A percentile compares a stretch with the other conserved stretches of the same genome.
Conservation (phyloP, 2,329 filamentous ascomycete genomes). For the Cladosporium sp. region DNA sequence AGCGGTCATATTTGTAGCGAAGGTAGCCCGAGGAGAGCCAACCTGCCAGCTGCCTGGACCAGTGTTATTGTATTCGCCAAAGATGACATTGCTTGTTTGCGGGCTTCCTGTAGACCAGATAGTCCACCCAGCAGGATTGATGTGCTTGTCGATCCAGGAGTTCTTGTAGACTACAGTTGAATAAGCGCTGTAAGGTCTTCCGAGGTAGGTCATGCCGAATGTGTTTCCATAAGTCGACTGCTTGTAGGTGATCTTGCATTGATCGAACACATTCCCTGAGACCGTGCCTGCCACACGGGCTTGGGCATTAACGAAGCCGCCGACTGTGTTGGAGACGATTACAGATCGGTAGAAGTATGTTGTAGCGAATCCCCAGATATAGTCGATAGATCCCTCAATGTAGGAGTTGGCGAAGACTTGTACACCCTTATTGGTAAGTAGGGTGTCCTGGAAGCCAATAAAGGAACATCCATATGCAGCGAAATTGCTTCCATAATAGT, state of each 20-base stretch:
- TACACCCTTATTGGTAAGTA: slow-evolving; percentile 28
- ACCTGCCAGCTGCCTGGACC: slow-evolving; percentile 52
- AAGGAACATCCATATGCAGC: slow-evolving; percentile 32
- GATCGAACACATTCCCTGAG: slow-evolving; percentile 35
- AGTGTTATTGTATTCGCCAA: slow-evolving; percentile 56
- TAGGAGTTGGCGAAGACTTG: slow-evolving; percentile 29
- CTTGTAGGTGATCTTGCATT: slow-evolving; percentile 53
- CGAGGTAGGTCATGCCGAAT: slow-evolving; percentile 42
- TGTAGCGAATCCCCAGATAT: slow-evolving; percentile 41
- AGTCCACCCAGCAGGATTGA: slow-evolving; percentile 56
- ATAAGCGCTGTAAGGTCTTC: slow-evolving; percentile 49
- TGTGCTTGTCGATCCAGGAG: slow-evolving; percentile 48
- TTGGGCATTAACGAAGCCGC: slow-evolving; percentile 36
- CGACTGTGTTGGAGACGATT: slow-evolving; percentile 32
- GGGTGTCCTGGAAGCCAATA: slow-evolving; percentile 29
- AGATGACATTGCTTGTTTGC: slow-evolving; percentile 50
- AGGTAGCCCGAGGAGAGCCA: slow-evolving; percentile 45
- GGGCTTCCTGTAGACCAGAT: slow-evolving; percentile 48
- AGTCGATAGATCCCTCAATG: slow-evolving; percentile 36
- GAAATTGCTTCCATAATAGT: slow-evolving; percentile 31
- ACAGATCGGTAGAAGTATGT: slow-evolving; percentile 40
- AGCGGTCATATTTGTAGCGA: slow-evolving; percentile 38
- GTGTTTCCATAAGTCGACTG: slow-evolving; percentile 38
- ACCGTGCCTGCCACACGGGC: slow-evolving; percentile 35
- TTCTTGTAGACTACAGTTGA: slow-evolving; percentile 49